Conservation (phyloP, 495 filamentous ascomycete genomes). For the Daldinia bambusicola region DNA sequence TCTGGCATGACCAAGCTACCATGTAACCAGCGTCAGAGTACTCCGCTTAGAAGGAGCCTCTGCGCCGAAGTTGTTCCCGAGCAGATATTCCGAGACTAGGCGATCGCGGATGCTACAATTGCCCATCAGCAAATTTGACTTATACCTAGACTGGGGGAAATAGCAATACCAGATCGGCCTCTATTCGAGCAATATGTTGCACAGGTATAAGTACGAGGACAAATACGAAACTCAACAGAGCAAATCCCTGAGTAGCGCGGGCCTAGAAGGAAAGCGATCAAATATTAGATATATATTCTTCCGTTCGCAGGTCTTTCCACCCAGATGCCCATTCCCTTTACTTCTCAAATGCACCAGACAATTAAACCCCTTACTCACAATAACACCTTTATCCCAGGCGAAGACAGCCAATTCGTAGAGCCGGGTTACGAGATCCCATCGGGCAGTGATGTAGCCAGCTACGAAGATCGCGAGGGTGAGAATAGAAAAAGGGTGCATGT, state of each 20-base stretch:
- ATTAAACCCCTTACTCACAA: conserved; percentile 67
- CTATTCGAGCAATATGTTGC: conserved; percentile 57
- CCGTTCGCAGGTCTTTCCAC: background rate
- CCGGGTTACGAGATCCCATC: conserved; percentile 96
- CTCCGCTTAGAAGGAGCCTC: conserved; percentile 85
- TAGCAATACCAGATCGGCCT: conserved; percentile 56
- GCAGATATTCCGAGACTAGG: conserved; percentile 87
- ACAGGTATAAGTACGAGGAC: conserved; percentile 59
- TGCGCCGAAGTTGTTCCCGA: conserved; percentile 90
- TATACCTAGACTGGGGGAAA: background rate
- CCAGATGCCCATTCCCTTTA: conserved; percentile 1
- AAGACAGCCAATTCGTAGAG: conserved; percentile 96
- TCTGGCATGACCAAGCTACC: conserved; percentile 75
- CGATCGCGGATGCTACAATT: conserved; percentile 81
- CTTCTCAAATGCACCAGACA: conserved; percentile 4
- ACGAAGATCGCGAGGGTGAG: conserved; percentile 97
- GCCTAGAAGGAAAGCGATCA: conserved; percentile 43
- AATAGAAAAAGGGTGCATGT: conserved; percentile 95
- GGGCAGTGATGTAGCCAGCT: conserved; percentile 98
- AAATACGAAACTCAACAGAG: conserved; percentile 54
- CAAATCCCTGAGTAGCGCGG: conserved; percentile 58
- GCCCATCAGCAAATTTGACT: conserved; percentile 25
- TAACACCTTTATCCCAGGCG: conserved; percentile 98
- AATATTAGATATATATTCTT: conserved; percentile 18
- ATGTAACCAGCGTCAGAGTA: conserved; percentile 44